These are phyloP conservation scores for Raphanus sativus DNA, from an alignment of 345 rosid genomes.

Conservation along the genomic window DNA sequence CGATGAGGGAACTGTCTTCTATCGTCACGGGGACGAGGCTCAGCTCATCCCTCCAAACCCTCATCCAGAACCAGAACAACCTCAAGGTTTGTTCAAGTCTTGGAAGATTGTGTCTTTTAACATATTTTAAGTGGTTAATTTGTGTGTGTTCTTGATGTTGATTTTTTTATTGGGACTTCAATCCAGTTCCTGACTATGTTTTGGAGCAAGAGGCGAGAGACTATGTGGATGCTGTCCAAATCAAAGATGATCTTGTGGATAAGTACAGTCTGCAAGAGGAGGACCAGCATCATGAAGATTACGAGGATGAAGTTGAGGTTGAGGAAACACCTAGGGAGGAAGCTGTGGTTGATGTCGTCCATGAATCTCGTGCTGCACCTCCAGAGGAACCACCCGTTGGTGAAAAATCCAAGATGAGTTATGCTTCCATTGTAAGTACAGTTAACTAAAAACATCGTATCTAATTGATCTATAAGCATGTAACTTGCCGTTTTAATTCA, in stretches of 20 bases:
- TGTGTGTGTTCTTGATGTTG: neutral
- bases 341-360: slow-evolving; percentile 46
- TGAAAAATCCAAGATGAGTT: slow-evolving; percentile 73
- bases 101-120: neutral
- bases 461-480: neutral
- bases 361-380: slow-evolving; percentile 46
- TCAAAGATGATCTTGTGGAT: slow-evolving; percentile 72
- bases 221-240: slow-evolving; percentile 58
- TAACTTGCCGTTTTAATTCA: neutral
- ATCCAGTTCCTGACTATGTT: slow-evolving; percentile 61
- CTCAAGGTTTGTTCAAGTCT: slow-evolving; percentile 52
- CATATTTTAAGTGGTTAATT: neutral
- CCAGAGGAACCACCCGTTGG: slow-evolving; percentile 65
- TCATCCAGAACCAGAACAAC: slow-evolving; percentile 66
- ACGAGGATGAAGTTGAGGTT: slow-evolving; percentile 53
- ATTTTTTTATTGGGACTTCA: neutral
- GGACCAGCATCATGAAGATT: slow-evolving; percentile 52
- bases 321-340: slow-evolving; percentile 70
- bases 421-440: slow-evolving; percentile 81
- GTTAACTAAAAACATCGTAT: neutral
- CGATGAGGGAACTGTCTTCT: slow-evolving; percentile 51
- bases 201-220: slow-evolving; percentile 85
- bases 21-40: slow-evolving; percentile 53
- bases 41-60: slow-evolving; percentile 52
- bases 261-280: slow-evolving; percentile 69